Conservation (phyloP, 768 basidiomycete genomes). For the Boletales sp. region DNA sequence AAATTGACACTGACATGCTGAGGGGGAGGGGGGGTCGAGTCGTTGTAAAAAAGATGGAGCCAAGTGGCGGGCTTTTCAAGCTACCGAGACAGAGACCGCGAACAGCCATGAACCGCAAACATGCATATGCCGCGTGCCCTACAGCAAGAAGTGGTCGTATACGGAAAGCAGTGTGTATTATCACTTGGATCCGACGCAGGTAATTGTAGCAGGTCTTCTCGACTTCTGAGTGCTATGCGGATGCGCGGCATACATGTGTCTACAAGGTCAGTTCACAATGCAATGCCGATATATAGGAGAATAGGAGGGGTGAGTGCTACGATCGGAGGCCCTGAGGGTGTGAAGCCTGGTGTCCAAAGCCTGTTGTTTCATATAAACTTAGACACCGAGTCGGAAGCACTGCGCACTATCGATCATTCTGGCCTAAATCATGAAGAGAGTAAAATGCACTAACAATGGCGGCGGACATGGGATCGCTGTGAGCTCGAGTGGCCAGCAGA, state of each 20-base stretch:
- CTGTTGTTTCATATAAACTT: not conserved
- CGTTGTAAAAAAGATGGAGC: not conserved
- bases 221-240: constrained; percentile 16
- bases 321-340: not conserved
- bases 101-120: constrained; percentile 12
- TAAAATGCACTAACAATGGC: not conserved
- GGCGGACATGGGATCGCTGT: too few species aligned
- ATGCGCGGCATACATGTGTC: not conserved
- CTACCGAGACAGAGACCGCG: not conserved
- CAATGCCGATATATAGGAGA: not conserved
- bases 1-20: constrained; percentile 20
- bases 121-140: constrained; percentile 19
- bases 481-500: too few species aligned
- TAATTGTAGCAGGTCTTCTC: constrained; percentile 10
- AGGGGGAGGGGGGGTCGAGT: not conserved
- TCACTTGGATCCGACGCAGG: constrained; percentile 4
- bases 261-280: not conserved
- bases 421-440: not conserved
- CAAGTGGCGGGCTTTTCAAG: constrained; percentile 10
- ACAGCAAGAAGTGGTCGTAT: constrained; percentile 1
- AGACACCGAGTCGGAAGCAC: not conserved
- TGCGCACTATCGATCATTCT: not conserved
- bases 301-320: not conserved
- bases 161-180: constrained; percentile 8
- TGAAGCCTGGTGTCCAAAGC: not conserved